phyloP scores from a whole-genome alignment of 306 rosid genomes.

The Fragaria nilgerrensis region DNA sequence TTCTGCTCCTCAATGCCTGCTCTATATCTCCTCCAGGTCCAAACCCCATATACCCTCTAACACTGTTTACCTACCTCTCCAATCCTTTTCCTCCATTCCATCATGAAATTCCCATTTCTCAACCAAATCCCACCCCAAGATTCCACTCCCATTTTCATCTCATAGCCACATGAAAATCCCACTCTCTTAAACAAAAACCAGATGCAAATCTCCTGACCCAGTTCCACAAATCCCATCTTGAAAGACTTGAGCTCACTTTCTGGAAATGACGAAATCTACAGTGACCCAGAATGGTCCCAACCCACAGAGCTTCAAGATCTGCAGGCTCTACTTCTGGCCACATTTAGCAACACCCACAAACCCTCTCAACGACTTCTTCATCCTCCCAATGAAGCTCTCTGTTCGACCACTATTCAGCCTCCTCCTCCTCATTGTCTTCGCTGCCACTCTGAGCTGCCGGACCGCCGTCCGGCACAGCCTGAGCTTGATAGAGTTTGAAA shows the following conservation, averaged over 20 bases:
- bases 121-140: conserved; percentile 13
- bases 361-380: conserved; percentile 25
- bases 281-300: conserved; percentile 55
- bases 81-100: neutral
- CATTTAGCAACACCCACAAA: conserved; percentile 36
- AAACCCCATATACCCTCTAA: neutral
- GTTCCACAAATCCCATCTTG: neutral
- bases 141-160: neutral
- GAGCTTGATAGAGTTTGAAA: conserved; percentile 48
- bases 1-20: neutral
- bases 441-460: conserved; percentile 57
- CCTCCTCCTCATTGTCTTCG: conserved; percentile 52
- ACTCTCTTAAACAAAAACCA: neutral
- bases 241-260: neutral
- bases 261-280: conserved; percentile 44
- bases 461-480: conserved; percentile 43
- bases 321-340: conserved; percentile 34
- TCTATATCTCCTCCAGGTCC: neutral
- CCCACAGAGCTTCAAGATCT: conserved; percentile 39
- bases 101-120: conserved; percentile 13
- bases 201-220: conserved; percentile 12
- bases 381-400: conserved; percentile 63
- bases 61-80: neutral
- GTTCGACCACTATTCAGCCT: conserved; percentile 64
- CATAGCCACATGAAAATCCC: conserved; percentile 1